These are phyloP conservation scores for Xylaria sp. DNA, from an alignment of 2,329 filamentous ascomycete genomes.

Conservation along the genomic window DNA sequence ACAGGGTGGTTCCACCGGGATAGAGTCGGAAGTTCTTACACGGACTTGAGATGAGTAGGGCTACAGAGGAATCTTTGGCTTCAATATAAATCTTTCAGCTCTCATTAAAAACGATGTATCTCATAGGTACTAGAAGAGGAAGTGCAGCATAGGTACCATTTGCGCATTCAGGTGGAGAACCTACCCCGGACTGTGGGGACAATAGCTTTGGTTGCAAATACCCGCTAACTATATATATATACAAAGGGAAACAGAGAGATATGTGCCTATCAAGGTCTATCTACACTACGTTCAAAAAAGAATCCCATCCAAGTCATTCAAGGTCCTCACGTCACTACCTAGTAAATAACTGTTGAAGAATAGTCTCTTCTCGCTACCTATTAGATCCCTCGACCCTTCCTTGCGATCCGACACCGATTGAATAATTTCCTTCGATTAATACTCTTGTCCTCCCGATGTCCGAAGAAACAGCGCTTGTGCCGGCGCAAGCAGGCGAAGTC, in stretches of 20 bases:
- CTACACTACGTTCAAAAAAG: not conserved
- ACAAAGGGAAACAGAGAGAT: not conserved
- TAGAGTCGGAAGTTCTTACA: no score
- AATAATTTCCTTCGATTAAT: slow-evolving; percentile 13
- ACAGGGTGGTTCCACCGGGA: no score
- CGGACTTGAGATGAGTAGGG: no score
- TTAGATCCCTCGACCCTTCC: not conserved
- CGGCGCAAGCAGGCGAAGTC: slow-evolving; percentile 55
- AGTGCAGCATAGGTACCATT: no score
- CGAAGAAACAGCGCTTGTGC: slow-evolving; percentile 47
- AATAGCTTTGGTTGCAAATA: not conserved
- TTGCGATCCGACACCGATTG: slow-evolving; percentile 8
- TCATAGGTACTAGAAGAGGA: no score
- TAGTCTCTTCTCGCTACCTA: not conserved
- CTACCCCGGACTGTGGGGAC: no score
- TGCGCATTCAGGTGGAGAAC: no score
- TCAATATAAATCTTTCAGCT: no score
- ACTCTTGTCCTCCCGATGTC: slow-evolving; percentile 42
- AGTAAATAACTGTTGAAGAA: slow-evolving; percentile 15
- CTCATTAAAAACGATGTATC: no score
- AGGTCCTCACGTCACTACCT: slow-evolving; percentile 3
- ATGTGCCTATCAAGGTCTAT: not conserved
- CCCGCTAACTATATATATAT: not conserved
- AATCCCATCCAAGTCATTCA: no score
- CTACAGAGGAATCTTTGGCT: no score